Base-by-base conservation (phyloP, 495 filamentous ascomycete genomes). In the Penicillium psychrofluorescens region DNA sequence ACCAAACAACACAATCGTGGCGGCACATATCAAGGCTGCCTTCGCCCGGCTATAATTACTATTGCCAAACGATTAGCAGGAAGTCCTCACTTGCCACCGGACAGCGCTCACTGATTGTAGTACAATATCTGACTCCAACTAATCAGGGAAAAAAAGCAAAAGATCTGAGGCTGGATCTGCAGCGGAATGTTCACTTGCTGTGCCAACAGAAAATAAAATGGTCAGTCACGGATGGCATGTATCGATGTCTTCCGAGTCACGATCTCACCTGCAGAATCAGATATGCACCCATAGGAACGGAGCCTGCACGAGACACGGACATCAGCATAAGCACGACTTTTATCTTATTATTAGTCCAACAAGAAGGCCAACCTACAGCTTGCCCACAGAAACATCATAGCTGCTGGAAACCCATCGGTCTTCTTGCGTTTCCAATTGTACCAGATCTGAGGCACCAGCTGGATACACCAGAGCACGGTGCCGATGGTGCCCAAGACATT, bases 361-460 rank as follows among this genome's bases (percentile, higher is more conserved):
- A 41, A 38, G 36, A 48, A 29, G 8, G 3, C 1, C 16, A 31
- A 55, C 75, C 42, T 58, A 85, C 82, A 83, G 29, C 74, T 56
- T 15, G 80, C 81, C 84, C 85, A 89, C 2, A 88, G 58, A 43
- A 88, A 79, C 76, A 87, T 81, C 85, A 90, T 90, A 11, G 66
- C 48, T 0, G 72, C 77, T 5, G 85, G 85, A 1, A 90, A 67
- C 0, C 85, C 85, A 34, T 87, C 81, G 1, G 85, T 88, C 39
- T 75, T 75, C 52, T 90, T 89, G 9, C 64, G 70, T 8, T 69
- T 66, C 72, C 78, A 86, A 57, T 86, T 89, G 45, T 77, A 73
- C 83, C 83, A 88, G 63, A 87, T 83, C 48, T 78, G 75, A 1
- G 75, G 75, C 30, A 76, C 51, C 40, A 78, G 43, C 37, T 78